Conservation (phyloP, 1,139 yeast species). For the Pneumocystis carinii region DNA sequence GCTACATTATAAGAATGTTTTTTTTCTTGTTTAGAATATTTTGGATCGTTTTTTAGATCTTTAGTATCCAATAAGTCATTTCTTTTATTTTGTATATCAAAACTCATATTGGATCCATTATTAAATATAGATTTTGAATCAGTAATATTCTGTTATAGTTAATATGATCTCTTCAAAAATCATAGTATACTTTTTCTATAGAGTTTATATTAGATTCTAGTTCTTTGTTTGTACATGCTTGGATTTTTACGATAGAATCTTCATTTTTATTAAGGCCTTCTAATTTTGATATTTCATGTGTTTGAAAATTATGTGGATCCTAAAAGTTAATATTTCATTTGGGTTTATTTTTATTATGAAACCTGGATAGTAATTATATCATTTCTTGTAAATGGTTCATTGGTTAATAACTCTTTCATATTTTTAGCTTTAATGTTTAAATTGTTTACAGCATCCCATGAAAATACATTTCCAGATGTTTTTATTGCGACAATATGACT, state of each 20-base stretch:
- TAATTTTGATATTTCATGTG: conserved; percentile 9
- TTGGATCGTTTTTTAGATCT: conserved; percentile 2
- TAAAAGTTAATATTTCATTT: neutral
- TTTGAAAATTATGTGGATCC: conserved; percentile 13
- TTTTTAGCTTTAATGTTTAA: conserved; percentile 22
- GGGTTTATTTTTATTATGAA: neutral
- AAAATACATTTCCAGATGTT: conserved; percentile 24
- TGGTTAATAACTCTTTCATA: conserved; percentile 22
- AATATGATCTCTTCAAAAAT: neutral
- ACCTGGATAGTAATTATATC: conserved; percentile 21
- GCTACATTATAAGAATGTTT: conserved; percentile 13
- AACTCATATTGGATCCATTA: neutral
- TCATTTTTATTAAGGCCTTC: conserved; percentile 1
- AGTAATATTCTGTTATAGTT: conserved; percentile 1
- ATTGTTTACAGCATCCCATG: conserved; percentile 22
- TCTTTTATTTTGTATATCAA: neutral
- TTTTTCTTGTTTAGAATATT: neutral
- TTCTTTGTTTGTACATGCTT: neutral
- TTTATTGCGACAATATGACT: conserved; percentile 23
- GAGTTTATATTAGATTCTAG: conserved; percentile 5
- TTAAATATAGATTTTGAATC: neutral
- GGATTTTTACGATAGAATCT: neutral
- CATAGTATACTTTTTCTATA: neutral
- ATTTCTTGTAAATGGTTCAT: conserved; percentile 20
- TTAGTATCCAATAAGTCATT: neutral